Percentiles rank a stretch among this genome's conserved stretches.
These are phyloP conservation scores for Fusarium domesticum DNA, from an alignment of 2,329 filamentous ascomycete genomes.

Conservation along the genomic window DNA sequence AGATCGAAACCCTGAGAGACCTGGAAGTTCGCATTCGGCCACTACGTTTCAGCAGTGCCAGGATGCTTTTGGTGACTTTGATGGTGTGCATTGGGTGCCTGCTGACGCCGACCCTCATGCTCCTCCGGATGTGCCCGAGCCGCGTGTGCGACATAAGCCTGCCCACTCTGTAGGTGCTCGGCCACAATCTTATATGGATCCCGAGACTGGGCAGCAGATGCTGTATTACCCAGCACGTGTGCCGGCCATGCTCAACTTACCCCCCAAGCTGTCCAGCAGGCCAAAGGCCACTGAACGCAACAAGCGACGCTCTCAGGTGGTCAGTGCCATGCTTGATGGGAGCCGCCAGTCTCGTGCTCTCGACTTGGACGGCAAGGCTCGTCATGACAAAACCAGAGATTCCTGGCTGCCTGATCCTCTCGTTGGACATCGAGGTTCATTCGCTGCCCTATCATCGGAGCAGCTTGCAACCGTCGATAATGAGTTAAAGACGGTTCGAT, in stretches of 20 bases:
- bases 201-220: constrained; percentile 72
- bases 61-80: constrained; percentile 74
- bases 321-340: constrained; percentile 55
- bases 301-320: constrained; percentile 68
- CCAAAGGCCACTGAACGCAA: constrained; percentile 63
- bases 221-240: constrained; percentile 95
- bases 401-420: constrained; percentile 49
- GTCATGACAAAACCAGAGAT: constrained; percentile 23
- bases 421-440: constrained; percentile 37
- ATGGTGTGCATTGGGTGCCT: constrained; percentile 71
- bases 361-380: constrained; percentile 8
- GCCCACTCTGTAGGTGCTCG: constrained; percentile 31
- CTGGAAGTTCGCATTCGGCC: constrained; percentile 50
- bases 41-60: constrained; percentile 64
- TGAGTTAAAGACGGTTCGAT: constrained; percentile 17
- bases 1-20: constrained; percentile 23
- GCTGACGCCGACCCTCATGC: constrained; percentile 37
- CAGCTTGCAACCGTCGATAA: constrained; percentile 20
- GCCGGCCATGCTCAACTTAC: constrained; percentile 87
- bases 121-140: constrained; percentile 14
- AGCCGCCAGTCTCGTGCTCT: constrained; percentile 26
- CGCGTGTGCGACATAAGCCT: constrained; percentile 27
- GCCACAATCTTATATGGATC: constrained; percentile 60
- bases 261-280: constrained; percentile 77
- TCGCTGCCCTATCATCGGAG: constrained; percentile 33